Percentiles rank a stretch among this genome's conserved stretches.
Conservation (phyloP, 2,329 filamentous ascomycete genomes). For the Penicillium sp. region DNA sequence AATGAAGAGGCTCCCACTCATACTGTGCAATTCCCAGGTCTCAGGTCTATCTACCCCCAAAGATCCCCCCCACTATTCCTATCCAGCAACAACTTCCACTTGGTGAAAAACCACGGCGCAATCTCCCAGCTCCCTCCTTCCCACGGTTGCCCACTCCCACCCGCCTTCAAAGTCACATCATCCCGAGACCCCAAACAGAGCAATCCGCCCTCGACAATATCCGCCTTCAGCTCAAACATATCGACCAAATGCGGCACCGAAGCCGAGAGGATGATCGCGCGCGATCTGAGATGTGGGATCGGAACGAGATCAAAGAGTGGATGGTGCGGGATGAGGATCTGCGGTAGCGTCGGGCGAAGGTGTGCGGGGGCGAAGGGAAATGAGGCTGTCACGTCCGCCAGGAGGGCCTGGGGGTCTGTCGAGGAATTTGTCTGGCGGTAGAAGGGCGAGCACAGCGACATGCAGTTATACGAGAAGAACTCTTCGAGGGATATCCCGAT, state of each 20-base stretch:
- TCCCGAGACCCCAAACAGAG: slow-evolving; percentile 23
- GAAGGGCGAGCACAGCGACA: slow-evolving; percentile 40
- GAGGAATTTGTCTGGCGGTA: slow-evolving; percentile 28
- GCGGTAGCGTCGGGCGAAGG: slow-evolving; percentile 43
- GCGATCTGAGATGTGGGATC: slow-evolving; percentile 38
- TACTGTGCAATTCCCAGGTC: no score
- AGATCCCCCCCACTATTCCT: not conserved
- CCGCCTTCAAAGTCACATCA: not conserved
- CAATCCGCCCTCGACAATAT: slow-evolving; percentile 40
- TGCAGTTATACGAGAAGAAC: slow-evolving; percentile 16
- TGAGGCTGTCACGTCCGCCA: slow-evolving; percentile 22
- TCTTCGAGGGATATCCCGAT: slow-evolving; percentile 16
- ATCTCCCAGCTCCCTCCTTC: slow-evolving; percentile 37
- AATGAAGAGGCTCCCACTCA: no score
- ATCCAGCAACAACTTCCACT: slow-evolving; percentile 29
- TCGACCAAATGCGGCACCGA: slow-evolving; percentile 37
- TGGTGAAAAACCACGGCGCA: slow-evolving; percentile 37
- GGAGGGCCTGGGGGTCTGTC: slow-evolving; percentile 27
- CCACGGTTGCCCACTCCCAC: slow-evolving; percentile 37
- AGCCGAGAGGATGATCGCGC: slow-evolving; percentile 39
- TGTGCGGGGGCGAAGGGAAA: slow-evolving; percentile 34
- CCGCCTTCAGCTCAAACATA: slow-evolving; percentile 43
- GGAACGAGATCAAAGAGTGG: slow-evolving; percentile 45
- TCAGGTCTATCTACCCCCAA: not conserved
- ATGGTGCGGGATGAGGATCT: slow-evolving; percentile 46